Evolutionary conservation across 2,329 filamentous ascomycete species (phyloP).

Genomic region (Lomentospora prolificans): DNA sequence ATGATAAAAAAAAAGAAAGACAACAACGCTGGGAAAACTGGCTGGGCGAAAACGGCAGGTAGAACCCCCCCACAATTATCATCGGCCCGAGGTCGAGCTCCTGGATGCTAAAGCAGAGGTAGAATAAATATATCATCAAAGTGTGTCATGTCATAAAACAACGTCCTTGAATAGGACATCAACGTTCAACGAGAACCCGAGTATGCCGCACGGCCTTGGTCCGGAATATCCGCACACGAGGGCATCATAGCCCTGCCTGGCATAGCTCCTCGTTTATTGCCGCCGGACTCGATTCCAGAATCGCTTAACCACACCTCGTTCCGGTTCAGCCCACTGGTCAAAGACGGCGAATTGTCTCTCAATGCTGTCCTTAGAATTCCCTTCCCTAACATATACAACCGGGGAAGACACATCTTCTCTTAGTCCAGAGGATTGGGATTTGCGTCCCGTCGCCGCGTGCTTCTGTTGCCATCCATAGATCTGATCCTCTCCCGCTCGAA

Average conservation of each 20-base stretch:
- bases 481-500: constrained; percentile 64
- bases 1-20: neutral
- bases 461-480: constrained; percentile 59
- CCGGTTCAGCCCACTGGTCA: constrained; percentile 36
- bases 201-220: no score
- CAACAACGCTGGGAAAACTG: neutral
- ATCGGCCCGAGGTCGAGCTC: neutral
- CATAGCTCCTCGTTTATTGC: neutral
- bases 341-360: constrained; percentile 43
- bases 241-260: no score
- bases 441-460: constrained; percentile 27
- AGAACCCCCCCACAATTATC: neutral
- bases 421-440: constrained; percentile 31
- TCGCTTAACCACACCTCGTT: constrained; percentile 47
- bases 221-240: neutral
- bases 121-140: neutral
- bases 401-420: constrained; percentile 19
- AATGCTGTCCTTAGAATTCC: constrained; percentile 40
- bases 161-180: neutral
- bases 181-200: neutral
- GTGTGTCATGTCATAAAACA: neutral
- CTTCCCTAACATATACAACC: constrained; percentile 21
- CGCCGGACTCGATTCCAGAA: constrained; percentile 54
- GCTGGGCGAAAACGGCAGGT: neutral
- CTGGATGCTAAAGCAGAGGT: neutral